Conservation (phyloP, 371 early-diverging fungal species). For the Conidiobolus incongruus region DNA sequence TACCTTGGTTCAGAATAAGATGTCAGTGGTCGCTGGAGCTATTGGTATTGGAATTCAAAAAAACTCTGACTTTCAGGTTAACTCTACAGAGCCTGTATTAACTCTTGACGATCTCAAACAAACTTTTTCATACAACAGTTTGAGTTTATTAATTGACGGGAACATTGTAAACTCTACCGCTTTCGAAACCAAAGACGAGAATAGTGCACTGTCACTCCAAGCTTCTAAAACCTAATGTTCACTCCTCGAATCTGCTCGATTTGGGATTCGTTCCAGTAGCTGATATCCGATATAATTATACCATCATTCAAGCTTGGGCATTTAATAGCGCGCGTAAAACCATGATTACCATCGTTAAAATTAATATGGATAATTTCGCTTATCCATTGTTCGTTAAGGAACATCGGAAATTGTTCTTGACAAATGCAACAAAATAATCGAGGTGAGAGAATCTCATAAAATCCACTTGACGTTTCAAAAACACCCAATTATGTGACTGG, state of each 20-base stretch:
- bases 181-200: conserved; percentile 30
- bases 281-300: conserved; percentile 15
- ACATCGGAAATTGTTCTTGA: conserved; percentile 60
- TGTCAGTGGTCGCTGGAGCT: conserved; percentile 61
- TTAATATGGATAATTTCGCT: conserved; percentile 9
- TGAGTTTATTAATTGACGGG: not conserved
- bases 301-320: conserved; percentile 35
- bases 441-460: too few species aligned
- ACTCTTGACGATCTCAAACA: not conserved
- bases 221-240: conserved; percentile 74
- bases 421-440: too few species aligned
- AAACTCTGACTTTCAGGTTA: not conserved
- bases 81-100: conserved; percentile 12
- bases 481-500: too few species aligned
- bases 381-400: conserved; percentile 54
- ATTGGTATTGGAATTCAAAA: conserved; percentile 4
- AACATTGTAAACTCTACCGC: conserved; percentile 63
- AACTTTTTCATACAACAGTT: not conserved
- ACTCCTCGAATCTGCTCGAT: conserved; percentile 30
- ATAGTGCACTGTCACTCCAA: conserved; percentile 22
- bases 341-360: conserved; percentile 54
- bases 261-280: conserved; percentile 16
- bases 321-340: conserved; percentile 70
- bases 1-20: conserved; percentile 69
- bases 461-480: too few species aligned